These are phyloP conservation scores for Fusarium decemcellulare DNA, from an alignment of 2,329 filamentous ascomycete species.

Conservation along the genomic window DNA sequence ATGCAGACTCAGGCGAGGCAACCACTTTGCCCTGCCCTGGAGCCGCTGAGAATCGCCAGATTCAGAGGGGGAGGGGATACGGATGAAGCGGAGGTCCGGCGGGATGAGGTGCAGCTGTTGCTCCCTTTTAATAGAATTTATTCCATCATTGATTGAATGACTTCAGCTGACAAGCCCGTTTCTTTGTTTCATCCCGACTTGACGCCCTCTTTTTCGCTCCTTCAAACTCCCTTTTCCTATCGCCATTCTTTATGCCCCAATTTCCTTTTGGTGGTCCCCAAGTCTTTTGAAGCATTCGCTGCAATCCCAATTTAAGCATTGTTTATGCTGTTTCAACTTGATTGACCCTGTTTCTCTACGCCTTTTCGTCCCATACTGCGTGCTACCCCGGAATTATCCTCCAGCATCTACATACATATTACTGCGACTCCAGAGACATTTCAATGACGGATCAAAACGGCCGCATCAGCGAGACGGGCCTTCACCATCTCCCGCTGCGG, in stretches of 20 bases:
- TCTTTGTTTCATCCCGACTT: conserved; percentile 4
- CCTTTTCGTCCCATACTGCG: neutral
- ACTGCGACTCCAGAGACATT: conserved; percentile 4
- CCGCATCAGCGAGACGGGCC: conserved; percentile 38
- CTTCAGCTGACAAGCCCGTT: conserved; percentile 10
- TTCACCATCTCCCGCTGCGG: conserved; percentile 47
- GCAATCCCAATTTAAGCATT: conserved; percentile 2
- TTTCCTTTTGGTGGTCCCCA: neutral
- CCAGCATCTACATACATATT: neutral
- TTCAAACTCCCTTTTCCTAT: conserved; percentile 2
- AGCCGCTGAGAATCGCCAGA: conserved; percentile 3
- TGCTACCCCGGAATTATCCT: neutral
- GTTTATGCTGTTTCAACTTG: conserved; percentile 28
- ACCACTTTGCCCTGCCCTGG: neutral
- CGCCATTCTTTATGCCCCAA: neutral
- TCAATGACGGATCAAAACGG: conserved; percentile 40
- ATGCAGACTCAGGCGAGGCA: conserved; percentile 36
- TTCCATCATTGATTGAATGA: conserved; percentile 24
- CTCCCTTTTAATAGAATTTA: neutral
- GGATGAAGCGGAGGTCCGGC: conserved; percentile 21
- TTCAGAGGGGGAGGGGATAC: conserved; percentile 8
- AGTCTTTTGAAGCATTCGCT: neutral
- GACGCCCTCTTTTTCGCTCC: conserved; percentile 17
- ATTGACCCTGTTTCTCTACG: conserved; percentile 6
- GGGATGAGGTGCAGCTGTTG: neutral